A percentile compares a stretch with the other conserved stretches of the same genome.
Evolutionary conservation across 2,329 filamentous ascomycete species (phyloP).

Genomic region (Pseudogymnoascus sp.): DNA sequence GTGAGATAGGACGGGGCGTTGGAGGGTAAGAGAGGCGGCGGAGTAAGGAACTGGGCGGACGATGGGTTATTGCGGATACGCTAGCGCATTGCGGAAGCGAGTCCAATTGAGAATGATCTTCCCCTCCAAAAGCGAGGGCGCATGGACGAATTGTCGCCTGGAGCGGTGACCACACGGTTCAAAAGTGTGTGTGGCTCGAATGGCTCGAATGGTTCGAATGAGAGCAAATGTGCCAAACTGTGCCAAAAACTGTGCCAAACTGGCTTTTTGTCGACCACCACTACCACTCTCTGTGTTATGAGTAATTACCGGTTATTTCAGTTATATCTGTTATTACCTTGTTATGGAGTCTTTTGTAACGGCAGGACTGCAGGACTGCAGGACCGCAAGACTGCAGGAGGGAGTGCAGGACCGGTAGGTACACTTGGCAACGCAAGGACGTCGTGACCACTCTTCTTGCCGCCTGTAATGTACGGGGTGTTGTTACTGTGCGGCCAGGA

Average conservation of each 20-base stretch:
- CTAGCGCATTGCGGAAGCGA: conserved; percentile 7
- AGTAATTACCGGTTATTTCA: not conserved
- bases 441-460: not conserved
- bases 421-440: conserved; percentile 3
- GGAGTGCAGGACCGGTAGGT: not conserved
- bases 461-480: not conserved
- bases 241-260: not conserved
- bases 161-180: conserved; percentile 1
- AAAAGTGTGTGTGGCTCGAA: conserved; percentile 1
- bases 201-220: not conserved
- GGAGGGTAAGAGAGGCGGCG: conserved; percentile 7
- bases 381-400: not conserved
- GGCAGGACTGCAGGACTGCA: not conserved
- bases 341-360: not conserved
- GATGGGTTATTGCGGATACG: conserved; percentile 10
- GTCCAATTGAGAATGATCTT: conserved; percentile 9
- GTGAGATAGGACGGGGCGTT: conserved; percentile 8
- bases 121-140: conserved; percentile 10
- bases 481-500: not conserved
- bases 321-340: not conserved
- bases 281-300: not conserved
- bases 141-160: conserved; percentile 5
- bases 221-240: conserved; percentile 6
- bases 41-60: conserved; percentile 5
- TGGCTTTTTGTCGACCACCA: not conserved